Conservation (phyloP, 2,329 filamentous ascomycete species). For the Colletotrichum noveboracense region DNA sequence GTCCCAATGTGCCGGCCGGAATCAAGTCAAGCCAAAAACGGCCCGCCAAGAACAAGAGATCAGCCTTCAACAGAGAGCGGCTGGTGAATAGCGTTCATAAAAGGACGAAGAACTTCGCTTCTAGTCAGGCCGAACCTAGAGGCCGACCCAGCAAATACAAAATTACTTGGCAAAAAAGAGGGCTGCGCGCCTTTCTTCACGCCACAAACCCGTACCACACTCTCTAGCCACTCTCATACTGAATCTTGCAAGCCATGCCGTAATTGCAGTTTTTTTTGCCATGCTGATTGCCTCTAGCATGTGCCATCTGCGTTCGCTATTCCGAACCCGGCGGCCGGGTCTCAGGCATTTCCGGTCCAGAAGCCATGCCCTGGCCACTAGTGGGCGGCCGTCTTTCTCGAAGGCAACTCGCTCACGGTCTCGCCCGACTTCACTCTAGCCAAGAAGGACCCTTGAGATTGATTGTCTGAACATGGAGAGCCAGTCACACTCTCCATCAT, state of each 20-base stretch:
- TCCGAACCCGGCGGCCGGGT: background rate
- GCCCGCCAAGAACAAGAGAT: conserved; percentile 15
- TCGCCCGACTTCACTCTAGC: background rate
- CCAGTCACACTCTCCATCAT: background rate
- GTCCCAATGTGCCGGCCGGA: background rate
- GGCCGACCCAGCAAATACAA: conserved; percentile 1
- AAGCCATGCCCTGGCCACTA: background rate
- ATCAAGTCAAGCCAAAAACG: conserved; percentile 8
- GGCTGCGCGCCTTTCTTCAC: background rate
- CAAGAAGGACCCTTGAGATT: background rate
- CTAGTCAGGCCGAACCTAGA: background rate
- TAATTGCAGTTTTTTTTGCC: background rate
- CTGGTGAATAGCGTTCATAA: background rate
- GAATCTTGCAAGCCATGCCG: conserved; percentile 2
- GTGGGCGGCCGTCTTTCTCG: background rate
- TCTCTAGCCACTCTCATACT: background rate
- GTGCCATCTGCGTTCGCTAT: background rate
- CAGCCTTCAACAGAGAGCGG: conserved; percentile 22
- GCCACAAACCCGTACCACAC: background rate
- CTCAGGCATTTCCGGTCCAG: conserved; percentile 1
- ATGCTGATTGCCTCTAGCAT: conserved; percentile 1
- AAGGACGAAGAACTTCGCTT: background rate
- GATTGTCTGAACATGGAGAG: background rate
- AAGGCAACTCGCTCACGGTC: background rate
- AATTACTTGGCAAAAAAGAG: background rate